Base-by-base conservation (phyloP, 129 eudicot species). In the Flaveria trinervia region DNA sequence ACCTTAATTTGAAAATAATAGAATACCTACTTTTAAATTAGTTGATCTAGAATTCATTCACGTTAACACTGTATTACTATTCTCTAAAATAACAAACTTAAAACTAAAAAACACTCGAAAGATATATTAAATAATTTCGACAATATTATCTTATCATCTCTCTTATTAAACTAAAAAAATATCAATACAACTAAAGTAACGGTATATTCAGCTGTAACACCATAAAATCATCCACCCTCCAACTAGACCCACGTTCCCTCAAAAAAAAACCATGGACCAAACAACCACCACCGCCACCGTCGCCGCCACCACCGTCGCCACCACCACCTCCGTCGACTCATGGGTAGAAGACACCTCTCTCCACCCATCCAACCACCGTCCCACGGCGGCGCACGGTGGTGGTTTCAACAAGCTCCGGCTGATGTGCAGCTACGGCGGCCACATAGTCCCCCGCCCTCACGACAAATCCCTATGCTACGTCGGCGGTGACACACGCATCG, bases 381-480 rank as follows among this genome's bases (percentile, higher is more conserved):
- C 41, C 41, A 36, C 41, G 13, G 26, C 83, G 15, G 76, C 68
- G 48, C 41, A 33, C 69, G 20, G 22, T 46, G 41, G 77, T 6
- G 49, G 55, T 26, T 30, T 6, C 3, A n/a, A 81, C 0, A 92
- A 89, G 48, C 88, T 92, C 81, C 93, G 96, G 12, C 77, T 92
- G 43, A 88, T 92, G 96, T 90, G 96, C 84, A 90, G 95, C 88
- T 92, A 86, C 68, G 96, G 94, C 69, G 98, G 98, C 43, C 98
- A 92, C 84, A 92, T 92, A 79, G 83, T 92, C 84, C 98, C 96
- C 2, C 96, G 98, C 43, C 98, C 96, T 0, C 90, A 88, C 79
- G 94, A 92, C 80, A 92, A 90, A 65, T 59, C 94, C 12, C 78
- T 92, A 9, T 86, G 89, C 71, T 92, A 92, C 78, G 76, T 90